Percentiles rank a stretch among this genome's conserved stretches.
These are phyloP conservation scores for Nitzschia sp. DNA, from an alignment of 108 stramenopile species.

Conservation along the genomic window DNA sequence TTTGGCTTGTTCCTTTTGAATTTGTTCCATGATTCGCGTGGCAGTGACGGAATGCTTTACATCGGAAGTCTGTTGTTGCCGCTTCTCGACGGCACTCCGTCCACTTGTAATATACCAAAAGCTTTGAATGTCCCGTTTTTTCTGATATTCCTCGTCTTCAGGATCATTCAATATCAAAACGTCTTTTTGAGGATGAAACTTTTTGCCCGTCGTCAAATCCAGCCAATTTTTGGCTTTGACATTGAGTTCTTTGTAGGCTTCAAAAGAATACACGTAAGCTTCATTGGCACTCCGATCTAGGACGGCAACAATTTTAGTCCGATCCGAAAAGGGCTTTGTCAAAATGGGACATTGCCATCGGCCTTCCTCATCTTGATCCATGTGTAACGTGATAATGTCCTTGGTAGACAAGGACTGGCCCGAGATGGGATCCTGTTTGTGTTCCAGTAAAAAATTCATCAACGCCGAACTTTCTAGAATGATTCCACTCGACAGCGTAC, in stretches of 20 bases:
- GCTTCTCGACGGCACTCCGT: conserved; percentile 28
- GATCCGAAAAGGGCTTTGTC: conserved; percentile 88
- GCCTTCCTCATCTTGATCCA: conserved; percentile 86
- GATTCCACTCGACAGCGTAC: conserved; percentile 67
- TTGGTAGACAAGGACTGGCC: conserved; percentile 54
- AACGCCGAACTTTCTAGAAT: conserved; percentile 91
- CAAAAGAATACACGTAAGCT: conserved; percentile 84
- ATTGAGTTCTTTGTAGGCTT: conserved; percentile 87
- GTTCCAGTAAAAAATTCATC: conserved; percentile 82
- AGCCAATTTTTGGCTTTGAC: conserved; percentile 73
- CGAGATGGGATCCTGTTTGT: conserved; percentile 88
- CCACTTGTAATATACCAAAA: conserved; percentile 67
- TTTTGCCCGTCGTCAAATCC: conserved; percentile 72
- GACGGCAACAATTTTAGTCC: conserved; percentile 92
- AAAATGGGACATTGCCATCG: conserved; percentile 97
- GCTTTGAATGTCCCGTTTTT: conserved; percentile 68
- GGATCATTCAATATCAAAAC: conserved; percentile 84
- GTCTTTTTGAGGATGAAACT: conserved; percentile 74
- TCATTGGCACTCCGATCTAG: conserved; percentile 51
- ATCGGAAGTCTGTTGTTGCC: conserved; percentile 31
- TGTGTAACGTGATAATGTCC: conserved; percentile 84
- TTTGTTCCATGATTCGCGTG: conserved; percentile 79
- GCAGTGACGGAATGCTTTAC: conserved; percentile 75
- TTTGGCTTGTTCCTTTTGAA: conserved; percentile 41
- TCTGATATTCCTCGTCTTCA: conserved; percentile 43